Base-by-base conservation (phyloP, 495 filamentous ascomycete genomes). In the Penicillium mononematosum region DNA sequence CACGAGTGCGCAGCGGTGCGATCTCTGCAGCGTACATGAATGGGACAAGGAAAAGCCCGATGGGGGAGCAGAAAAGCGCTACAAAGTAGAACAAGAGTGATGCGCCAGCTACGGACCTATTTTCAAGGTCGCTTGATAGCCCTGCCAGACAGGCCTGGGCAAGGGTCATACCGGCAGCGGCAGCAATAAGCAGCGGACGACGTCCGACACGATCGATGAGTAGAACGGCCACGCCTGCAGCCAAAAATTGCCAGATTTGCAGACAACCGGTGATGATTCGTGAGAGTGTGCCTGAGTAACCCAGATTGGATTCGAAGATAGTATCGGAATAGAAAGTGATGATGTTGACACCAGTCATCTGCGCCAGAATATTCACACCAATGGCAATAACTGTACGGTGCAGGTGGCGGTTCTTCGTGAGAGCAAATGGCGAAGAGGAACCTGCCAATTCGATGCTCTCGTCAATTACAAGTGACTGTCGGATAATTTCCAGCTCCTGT, bases 21-120 rank as follows among this genome's bases (percentile, higher is more conserved):
- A 87, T 82, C 64, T 87, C 85, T 51, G 81, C 85, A 12, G 80
- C 76, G 61, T 88, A 88, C 24, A 87, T 73, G 79, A 72, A 84
- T 27, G 81, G 79, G 74, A 86, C 84, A 34, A 83, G 81, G 27
- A 87, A 77, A 74, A 85, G 85, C 20, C 85, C 85, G 45, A 87
- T 71, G 0, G 84, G 83, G 63, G 87, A 88, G 70, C 86, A 87
- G 11, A 80, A 82, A 49, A 83, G 80, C 64, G 83, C 87, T 16
- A 85, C 61, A 63, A 88, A 88, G 41, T 84, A 70, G 62, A 88
- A 83, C 25, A 80, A 64, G 22, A 77, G 66, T 2, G 69, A 68
- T 12, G 71, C 68, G 9, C 64, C 70, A 24, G 81, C 72, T 63
- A 59, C 54, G 7, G 47, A 44, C 31, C 55, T 54, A 22, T 68